Base-by-base conservation (phyloP, 2,329 filamentous ascomycete species). In the Aspergillus luchuensis region DNA sequence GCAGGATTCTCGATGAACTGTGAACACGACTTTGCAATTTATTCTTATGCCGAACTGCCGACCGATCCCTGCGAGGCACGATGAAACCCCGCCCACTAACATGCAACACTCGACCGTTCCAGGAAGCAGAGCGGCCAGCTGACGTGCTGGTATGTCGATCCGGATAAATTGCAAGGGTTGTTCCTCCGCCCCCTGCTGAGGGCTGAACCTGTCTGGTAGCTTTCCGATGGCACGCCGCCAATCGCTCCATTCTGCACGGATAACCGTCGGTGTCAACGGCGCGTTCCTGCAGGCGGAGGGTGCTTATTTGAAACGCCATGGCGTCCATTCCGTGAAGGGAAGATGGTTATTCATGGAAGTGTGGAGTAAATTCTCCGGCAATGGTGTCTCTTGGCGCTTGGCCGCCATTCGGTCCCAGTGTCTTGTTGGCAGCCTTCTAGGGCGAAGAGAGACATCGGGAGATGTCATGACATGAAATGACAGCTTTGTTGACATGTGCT, bases 341-440 rank as follows among this genome's bases (percentile, higher is more conserved):
- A 13, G 33, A 36, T 23, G 30, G 13, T 28, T 33, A 56, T 56
- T 56, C 54, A 56, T 56, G 54, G 54, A 56, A 56, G 15, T 36
- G 33, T 56, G 54, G 45, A 47, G 10, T 3, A 13, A 45, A 45
- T 45, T 45, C 41, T 45, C 41, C 41, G 41, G 41, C 19, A 45
- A 23, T 23, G 41, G 41, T 21, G 19, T 23, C 19, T 21, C 41
- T 45, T 45, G 41, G 41, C 41, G 41, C 41, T 15, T 11, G 41
- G 19, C 41, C 19, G 19, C 19, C 13, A 19, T 45, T 21, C 5
- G 4, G 33, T 6, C 28, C 28, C 28, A 11, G 28, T 30, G 28
- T 15, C 11, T 13, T 13, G 33, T 36, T 36, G 33, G 11, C 11
- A 36, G 33, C 33, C 33, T 36, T 36, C 28, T 15, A 36, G 33